Evolutionary conservation across 2,329 filamentous ascomycete genomes (phyloP), one percentile per base, ranked within the genome.

Genomic region (Exophiala xenobiotica): DNA sequence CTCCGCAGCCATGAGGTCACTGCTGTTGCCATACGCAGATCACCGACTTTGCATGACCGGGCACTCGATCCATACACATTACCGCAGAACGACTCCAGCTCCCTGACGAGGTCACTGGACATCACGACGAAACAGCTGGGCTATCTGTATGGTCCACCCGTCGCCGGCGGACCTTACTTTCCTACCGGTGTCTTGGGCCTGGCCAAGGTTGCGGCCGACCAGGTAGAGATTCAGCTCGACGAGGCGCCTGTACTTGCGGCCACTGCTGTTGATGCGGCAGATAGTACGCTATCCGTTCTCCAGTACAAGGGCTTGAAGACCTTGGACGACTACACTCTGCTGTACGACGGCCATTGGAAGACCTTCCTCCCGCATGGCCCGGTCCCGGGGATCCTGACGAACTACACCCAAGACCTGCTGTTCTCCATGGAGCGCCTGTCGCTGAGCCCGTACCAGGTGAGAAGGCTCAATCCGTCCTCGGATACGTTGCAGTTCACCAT

Each of bases 361-460:
- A 20, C n/a, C 14, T 44, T 41, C 18, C 41, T 50, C 7, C 48
- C 48, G 11, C 22, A 24, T 23, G 48, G 48, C 4, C 48, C 48
- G 1, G 48, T 45, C 18, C 48, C 48, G 8, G 48, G 48, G 18
- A 40, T 44, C 14, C 29, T 45, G 27, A 44, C 48, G 29, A 50
- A 50, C 14, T 50, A 50, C 27, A 50, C 48, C 24, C 48, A 50
- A 44, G 48, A 50, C 31, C 37, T 50, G 9, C 23, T 50, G 18
- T 50, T 50, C 11, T 50, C 48, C 14, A 50, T 50, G 48, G 48
- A 50, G 19, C 48, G 48, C 9, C 48, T 50, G 19, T 50, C 48
- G 5, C 23, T 50, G 8, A 50, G 48, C 12, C 48, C 48, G 2
- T 50, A 50, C 23, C 48, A 50, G 33, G 48, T 50, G 9, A 50